phyloP scores from a whole-genome alignment of 768 basidiomycete genomes.

The Cantharellus cinnabarinus region DNA sequence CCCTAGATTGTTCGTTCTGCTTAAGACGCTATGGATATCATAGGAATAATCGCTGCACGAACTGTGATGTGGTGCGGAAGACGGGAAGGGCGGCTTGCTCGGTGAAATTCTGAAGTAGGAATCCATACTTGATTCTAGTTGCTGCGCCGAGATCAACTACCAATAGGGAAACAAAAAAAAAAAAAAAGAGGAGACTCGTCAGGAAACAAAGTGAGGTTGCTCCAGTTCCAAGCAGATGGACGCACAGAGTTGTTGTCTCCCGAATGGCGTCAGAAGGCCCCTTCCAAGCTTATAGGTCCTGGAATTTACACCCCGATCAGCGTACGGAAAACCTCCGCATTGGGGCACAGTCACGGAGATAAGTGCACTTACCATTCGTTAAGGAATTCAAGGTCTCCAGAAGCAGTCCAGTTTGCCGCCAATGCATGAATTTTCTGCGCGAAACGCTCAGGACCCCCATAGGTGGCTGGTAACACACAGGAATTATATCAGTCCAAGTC shows the following conservation, averaged over 20 bases:
- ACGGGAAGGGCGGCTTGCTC: slow-evolving; percentile 17
- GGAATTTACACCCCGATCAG: background rate
- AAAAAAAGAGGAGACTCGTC: background rate
- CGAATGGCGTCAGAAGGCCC: slow-evolving; percentile 31
- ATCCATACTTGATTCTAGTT: slow-evolving; percentile 42
- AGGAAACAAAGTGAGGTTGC: background rate
- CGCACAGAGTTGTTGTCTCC: slow-evolving; percentile 15
- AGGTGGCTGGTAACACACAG: slow-evolving; percentile 2
- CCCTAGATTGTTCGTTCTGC: slow-evolving; percentile 20
- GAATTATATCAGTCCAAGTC: background rate
- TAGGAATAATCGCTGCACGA: background rate
- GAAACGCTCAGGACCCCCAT: slow-evolving; percentile 7
- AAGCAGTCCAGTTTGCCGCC: slow-evolving; percentile 8
- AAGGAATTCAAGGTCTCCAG: slow-evolving; percentile 18
- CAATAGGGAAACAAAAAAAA: background rate
- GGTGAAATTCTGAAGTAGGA: slow-evolving; percentile 28
- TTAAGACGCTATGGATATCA: background rate
- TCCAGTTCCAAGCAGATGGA: background rate
- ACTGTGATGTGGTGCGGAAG: slow-evolving; percentile 20
- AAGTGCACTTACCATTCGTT: slow-evolving; percentile 14
- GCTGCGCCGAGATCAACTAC: slow-evolving; percentile 20
- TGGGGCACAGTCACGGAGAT: slow-evolving; percentile 16
- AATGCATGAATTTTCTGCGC: slow-evolving; percentile 1
- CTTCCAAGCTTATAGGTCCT: slow-evolving; percentile 84
- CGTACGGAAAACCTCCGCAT: background rate